Percentiles rank a stretch among this genome's conserved stretches.
Evolutionary conservation across 306 rosid species (phyloP).

Genomic region (Vicia sativa): DNA sequence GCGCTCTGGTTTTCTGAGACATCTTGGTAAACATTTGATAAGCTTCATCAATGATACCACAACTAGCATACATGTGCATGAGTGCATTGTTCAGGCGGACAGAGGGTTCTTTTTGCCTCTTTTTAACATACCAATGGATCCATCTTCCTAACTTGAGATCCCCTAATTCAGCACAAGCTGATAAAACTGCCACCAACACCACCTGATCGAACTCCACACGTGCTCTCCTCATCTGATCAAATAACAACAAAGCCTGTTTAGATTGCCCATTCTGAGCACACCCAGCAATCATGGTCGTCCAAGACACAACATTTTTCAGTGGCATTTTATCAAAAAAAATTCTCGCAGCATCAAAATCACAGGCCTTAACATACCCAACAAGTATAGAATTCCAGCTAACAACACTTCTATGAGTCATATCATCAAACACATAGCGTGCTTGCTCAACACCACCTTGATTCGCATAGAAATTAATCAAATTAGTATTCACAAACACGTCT

Average conservation of each 20-base stretch:
- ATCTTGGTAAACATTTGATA: slow-evolving; percentile 54
- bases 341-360: slow-evolving; percentile 51
- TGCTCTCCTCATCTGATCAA: slow-evolving; percentile 67
- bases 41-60: slow-evolving; percentile 65
- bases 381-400: slow-evolving; percentile 75
- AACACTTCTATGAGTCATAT: slow-evolving; percentile 58
- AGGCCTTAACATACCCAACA: slow-evolving; percentile 52
- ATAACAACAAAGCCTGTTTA: slow-evolving; percentile 58
- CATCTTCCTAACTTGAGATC: slow-evolving; percentile 67
- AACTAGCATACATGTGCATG: slow-evolving; percentile 80
- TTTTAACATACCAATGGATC: slow-evolving; percentile 58
- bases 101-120: slow-evolving; percentile 37
- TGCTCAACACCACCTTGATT: slow-evolving; percentile 31
- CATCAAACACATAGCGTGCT: slow-evolving; percentile 66
- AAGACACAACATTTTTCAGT: slow-evolving; percentile 59
- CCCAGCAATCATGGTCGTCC: slow-evolving; percentile 73
- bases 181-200: slow-evolving; percentile 61
- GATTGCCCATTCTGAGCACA: slow-evolving; percentile 56
- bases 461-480: slow-evolving; percentile 56
- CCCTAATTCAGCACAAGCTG: slow-evolving; percentile 75
- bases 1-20: slow-evolving; percentile 49
- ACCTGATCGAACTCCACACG: slow-evolving; percentile 63
- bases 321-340: slow-evolving; percentile 62
- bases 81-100: slow-evolving; percentile 70
- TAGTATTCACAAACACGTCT: slow-evolving; percentile 59